These are phyloP conservation scores for Globisporangium cederbergense DNA, from an alignment of 352 stramenopile species.

Conservation along the genomic window DNA sequence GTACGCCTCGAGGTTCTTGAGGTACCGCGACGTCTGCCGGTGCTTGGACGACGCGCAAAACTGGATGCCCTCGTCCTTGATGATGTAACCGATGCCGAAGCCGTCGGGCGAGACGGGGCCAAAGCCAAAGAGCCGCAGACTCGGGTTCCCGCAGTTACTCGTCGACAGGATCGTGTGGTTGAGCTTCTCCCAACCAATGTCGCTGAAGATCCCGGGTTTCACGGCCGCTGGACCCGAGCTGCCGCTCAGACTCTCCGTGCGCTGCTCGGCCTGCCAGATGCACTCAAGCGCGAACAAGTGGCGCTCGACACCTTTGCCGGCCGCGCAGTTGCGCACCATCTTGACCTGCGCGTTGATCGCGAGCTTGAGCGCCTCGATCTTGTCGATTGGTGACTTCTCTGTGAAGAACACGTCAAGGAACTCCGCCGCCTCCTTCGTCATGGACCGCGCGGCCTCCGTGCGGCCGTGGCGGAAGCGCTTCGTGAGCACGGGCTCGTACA, in stretches of 20 bases:
- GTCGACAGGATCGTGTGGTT: constrained; percentile 96
- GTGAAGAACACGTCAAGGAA: constrained; percentile 90
- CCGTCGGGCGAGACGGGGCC: constrained; percentile 91
- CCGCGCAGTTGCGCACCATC: constrained; percentile 86
- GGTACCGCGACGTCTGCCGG: constrained; percentile 78
- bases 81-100: constrained; percentile 97
- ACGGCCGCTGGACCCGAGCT: constrained; percentile 21
- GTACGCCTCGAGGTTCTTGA: constrained; percentile 81
- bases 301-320: constrained; percentile 91
- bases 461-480: constrained; percentile 94
- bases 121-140: constrained; percentile 93
- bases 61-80: constrained; percentile 93
- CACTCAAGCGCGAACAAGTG: constrained; percentile 94
- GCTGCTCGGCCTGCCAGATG: constrained; percentile 68
- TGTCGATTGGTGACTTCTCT: constrained; percentile 80
- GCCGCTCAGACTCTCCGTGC: constrained; percentile 17
- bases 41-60: constrained; percentile 83
- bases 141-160: constrained; percentile 96
- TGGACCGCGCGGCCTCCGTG: constrained; percentile 92
- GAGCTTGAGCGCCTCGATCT: constrained; percentile 81
- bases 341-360: constrained; percentile 88
- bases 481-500: constrained; percentile 95
- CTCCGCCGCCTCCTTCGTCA: constrained; percentile 85
- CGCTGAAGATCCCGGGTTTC: constrained; percentile 84
- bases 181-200: constrained; percentile 86